Conservation (phyloP, 2,329 filamentous ascomycete genomes). For the Lachnellula subtilissima region DNA sequence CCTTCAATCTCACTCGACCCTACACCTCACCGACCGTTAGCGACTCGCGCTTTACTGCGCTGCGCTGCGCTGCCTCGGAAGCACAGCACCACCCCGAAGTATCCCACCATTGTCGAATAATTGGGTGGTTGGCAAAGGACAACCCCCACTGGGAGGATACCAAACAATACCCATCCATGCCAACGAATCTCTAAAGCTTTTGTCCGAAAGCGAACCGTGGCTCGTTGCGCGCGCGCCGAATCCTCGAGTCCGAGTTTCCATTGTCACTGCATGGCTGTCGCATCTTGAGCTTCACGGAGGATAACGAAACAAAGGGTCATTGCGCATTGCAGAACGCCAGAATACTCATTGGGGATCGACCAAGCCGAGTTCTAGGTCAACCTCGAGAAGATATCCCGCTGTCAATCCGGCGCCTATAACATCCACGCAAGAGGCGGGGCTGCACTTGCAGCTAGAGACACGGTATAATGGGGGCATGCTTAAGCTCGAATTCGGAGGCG, state of each 20-base stretch:
- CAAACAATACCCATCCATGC: conserved; percentile 24
- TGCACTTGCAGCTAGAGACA: conserved; percentile 26
- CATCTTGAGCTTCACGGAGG: conserved; percentile 10
- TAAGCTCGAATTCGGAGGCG: conserved; percentile 79
- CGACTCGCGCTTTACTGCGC: neutral
- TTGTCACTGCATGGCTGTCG: conserved; percentile 10
- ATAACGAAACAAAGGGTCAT: conserved; percentile 3
- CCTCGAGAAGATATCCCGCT: neutral
- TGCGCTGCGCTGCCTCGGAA: neutral
- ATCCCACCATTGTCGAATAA: neutral
- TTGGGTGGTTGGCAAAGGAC: neutral
- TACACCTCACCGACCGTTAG: too few relatives aligned
- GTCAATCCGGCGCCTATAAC: conserved; percentile 7
- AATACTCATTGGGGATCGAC: neutral
- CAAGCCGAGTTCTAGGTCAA: neutral
- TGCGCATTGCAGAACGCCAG: neutral
- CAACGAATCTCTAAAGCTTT: conserved; percentile 35
- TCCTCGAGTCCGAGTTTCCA: conserved; percentile 8
- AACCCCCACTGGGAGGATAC: conserved; percentile 1
- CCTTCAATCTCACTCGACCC: too few relatives aligned
- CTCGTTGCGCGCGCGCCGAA: conserved; percentile 4
- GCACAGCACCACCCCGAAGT: neutral
- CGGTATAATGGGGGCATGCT: conserved; percentile 79
- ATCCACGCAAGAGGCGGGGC: conserved; percentile 18
- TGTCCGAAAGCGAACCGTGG: conserved; percentile 23